Conservation (phyloP, 2,329 filamentous ascomycete genomes). For the Ophiostoma tasmaniense region DNA sequence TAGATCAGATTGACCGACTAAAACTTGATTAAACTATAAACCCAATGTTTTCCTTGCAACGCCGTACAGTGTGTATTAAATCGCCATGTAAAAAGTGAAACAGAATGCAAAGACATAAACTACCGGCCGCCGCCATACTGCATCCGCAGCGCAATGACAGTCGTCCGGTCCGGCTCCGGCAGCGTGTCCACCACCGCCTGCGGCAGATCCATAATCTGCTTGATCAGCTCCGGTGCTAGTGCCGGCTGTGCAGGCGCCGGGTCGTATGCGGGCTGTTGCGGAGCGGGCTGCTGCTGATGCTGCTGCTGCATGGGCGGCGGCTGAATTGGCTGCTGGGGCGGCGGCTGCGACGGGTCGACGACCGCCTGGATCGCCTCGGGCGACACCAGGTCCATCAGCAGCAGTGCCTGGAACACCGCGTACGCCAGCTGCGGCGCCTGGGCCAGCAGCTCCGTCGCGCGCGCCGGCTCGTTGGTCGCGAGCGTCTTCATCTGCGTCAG, state of each 20-base stretch:
- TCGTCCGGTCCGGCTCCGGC: slow-evolving; percentile 63
- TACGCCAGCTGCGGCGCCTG: slow-evolving; percentile 90
- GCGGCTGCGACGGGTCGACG: slow-evolving; percentile 34
- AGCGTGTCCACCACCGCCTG: slow-evolving; percentile 73
- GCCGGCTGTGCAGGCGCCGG: slow-evolving; percentile 16
- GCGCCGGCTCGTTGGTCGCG: slow-evolving; percentile 69
- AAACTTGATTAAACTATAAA: neutral
- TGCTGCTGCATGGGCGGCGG: neutral
- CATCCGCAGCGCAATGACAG: slow-evolving; percentile 65
- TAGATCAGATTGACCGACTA: neutral
- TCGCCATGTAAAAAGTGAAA: neutral
- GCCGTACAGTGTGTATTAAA: slow-evolving; percentile 2
- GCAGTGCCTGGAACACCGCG: slow-evolving; percentile 86
- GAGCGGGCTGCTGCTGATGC: slow-evolving; percentile 26
- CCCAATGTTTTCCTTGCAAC: neutral
- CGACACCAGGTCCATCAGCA: slow-evolving; percentile 88
- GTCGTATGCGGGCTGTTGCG: slow-evolving; percentile 27
- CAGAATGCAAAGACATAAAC: neutral
- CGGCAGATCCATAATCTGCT: slow-evolving; percentile 72
- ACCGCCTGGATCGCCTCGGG: slow-evolving; percentile 74
- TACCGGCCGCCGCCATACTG: slow-evolving; percentile 20
- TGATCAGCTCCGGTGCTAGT: slow-evolving; percentile 50
- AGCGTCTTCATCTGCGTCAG: slow-evolving; percentile 90
- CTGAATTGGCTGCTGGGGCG: slow-evolving; percentile 17
- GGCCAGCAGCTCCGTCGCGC: slow-evolving; percentile 76